phyloP scores from a whole-genome alignment of 1,284 basidiomycete species.

The Trichosporon sp. region DNA sequence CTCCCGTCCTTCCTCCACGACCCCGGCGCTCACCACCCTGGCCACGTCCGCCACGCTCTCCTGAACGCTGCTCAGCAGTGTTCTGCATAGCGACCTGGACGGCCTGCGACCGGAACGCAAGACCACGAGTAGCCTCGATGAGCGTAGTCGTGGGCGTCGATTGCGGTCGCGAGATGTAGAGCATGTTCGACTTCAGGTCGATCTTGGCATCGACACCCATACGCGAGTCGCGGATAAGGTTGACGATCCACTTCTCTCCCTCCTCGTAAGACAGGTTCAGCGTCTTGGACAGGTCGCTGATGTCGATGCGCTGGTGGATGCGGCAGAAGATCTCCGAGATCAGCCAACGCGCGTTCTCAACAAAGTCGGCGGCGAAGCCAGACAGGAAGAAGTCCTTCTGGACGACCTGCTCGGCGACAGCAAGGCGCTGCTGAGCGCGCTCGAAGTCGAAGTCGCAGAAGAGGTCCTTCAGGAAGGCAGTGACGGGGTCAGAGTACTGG shows the following conservation, averaged over 20 bases:
- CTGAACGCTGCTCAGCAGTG: slow-evolving; percentile 35
- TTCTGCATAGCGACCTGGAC: slow-evolving; percentile 75
- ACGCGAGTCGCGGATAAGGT: slow-evolving; percentile 92
- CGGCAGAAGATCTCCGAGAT: slow-evolving; percentile 97
- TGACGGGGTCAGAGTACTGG: slow-evolving; percentile 92
- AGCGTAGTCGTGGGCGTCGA: slow-evolving; percentile 90
- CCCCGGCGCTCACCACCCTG: slow-evolving; percentile 40
- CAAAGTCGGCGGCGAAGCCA: slow-evolving; percentile 86
- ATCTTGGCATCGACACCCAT: slow-evolving; percentile 97
- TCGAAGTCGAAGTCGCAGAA: slow-evolving; percentile 92
- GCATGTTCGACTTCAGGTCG: slow-evolving; percentile 93
- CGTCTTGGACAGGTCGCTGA: slow-evolving; percentile 88
- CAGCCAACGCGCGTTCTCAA: slow-evolving; percentile 93
- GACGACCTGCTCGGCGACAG: slow-evolving; percentile 78
- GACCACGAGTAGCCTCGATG: slow-evolving; percentile 92
- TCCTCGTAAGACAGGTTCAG: slow-evolving; percentile 89
- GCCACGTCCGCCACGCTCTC: slow-evolving; percentile 40
- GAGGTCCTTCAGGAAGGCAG: slow-evolving; percentile 87
- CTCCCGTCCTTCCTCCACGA: slow-evolving; percentile 37
- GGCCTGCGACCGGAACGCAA: slow-evolving; percentile 88
- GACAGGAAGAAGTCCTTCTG: slow-evolving; percentile 91
- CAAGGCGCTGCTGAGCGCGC: slow-evolving; percentile 80
- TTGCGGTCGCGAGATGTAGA: slow-evolving; percentile 88
- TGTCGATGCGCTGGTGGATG: slow-evolving; percentile 95
- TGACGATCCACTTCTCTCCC: slow-evolving; percentile 99